Percentiles rank a stretch among this genome's conserved stretches.
Conservation (phyloP, 1,284 basidiomycete genomes). For the Ganoderma lucidum region DNA sequence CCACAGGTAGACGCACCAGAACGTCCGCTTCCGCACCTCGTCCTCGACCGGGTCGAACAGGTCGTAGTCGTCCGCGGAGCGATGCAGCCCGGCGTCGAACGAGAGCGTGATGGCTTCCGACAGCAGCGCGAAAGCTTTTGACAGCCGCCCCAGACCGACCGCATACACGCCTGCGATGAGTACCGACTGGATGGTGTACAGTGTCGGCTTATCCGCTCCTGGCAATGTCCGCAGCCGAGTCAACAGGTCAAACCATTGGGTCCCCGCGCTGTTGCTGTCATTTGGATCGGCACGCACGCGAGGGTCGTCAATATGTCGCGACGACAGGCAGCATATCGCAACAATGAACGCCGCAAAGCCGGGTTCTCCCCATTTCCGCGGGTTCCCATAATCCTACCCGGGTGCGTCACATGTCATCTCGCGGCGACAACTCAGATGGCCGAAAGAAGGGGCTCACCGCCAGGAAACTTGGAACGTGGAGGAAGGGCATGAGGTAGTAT, state of each 20-base stretch:
- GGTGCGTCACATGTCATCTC: constrained; percentile 39
- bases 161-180: constrained; percentile 90
- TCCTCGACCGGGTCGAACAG: too few species aligned
- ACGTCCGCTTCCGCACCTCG: too few species aligned
- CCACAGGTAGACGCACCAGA: too few species aligned
- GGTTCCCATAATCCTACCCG: constrained; percentile 85
- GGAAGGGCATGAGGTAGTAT: constrained; percentile 90
- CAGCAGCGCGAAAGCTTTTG: constrained; percentile 84
- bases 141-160: constrained; percentile 87
- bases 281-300: constrained; percentile 82
- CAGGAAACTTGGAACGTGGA: constrained; percentile 89
- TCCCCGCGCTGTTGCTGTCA: constrained; percentile 87
- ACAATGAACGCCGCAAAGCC: constrained; percentile 93
- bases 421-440: constrained; percentile 15
- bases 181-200: constrained; percentile 90
- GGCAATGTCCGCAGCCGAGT: constrained; percentile 84
- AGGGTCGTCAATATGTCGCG: constrained; percentile 89
- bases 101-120: constrained; percentile 86
- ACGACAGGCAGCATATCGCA: constrained; percentile 87
- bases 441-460: constrained; percentile 56
- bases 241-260: constrained; percentile 90
- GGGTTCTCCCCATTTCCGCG: constrained; percentile 91
- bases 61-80: too few species aligned
- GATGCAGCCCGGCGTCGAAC: too few species aligned
- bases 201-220: constrained; percentile 85